Evolutionary conservation across 495 filamentous ascomycete species (phyloP), one percentile per base, ranked within the genome.

Genomic region (Aspergillus conjunctus): DNA sequence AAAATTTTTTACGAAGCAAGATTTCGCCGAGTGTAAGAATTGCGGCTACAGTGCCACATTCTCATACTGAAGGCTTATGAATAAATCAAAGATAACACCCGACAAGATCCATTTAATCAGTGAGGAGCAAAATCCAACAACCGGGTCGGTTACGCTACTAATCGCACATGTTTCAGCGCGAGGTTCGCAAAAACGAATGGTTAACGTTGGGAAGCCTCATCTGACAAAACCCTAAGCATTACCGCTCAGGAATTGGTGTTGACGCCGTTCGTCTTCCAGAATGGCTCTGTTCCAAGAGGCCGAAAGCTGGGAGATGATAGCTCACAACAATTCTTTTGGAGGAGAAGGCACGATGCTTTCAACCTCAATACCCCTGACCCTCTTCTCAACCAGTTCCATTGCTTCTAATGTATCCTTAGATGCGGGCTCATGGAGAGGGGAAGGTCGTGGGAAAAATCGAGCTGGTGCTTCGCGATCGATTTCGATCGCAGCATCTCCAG

Each of bases 21-120:
- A 88, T 89, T 75, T 71, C 88, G 89, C 88, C 91, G 87, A 88
- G 87, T 85, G 85, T 76, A 75, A 89, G 90, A 94, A 93, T 79
- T 92, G 88, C 87, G 87, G 87, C 88, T 76, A 86, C 71, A 87
- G 83, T 81, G 86, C 88, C 85, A 86, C 91, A 95, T 96, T 93
- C 90, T 92, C 88, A 67, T 81, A 83, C 85, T 87, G 83, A 85
- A 78, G 68, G 70, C 66, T 22, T 46, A 59, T 26, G 37, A 71
- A 71, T 66, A 60, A 48, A 59, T 53, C 59, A 65, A 60, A 44
- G 22, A 73, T 68, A 81, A 81, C 81, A 92, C 91, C 92, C 90
- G 90, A 90, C 84, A 81, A 81, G 78, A 84, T 82, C 53, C 60
- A 79, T 89, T 95, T 93, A 73, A 87, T 91, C 85, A 77, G 84